Evolutionary conservation across 1,284 basidiomycete species (phyloP), one percentile per base, ranked within the genome.

Genomic region (Ceratobasidium sp.): DNA sequence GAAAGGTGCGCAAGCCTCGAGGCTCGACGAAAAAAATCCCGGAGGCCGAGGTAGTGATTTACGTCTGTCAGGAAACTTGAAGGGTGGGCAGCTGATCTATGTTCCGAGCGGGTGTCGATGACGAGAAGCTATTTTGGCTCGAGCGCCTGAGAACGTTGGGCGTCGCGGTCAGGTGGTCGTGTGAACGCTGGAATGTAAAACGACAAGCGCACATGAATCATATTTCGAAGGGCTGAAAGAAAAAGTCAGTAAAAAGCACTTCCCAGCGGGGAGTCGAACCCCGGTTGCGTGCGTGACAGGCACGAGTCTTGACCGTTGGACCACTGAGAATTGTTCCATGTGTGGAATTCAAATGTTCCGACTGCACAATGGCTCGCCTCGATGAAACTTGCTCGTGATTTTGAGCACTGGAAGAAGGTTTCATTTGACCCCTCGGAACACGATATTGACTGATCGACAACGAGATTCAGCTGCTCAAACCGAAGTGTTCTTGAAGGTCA

Each of bases 271-370:
- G n/a, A n/a, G n/a, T n/a, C n/a, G n/a, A n/a, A n/a, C n/a, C n/a
- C n/a, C n/a, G n/a, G n/a, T n/a, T n/a, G n/a, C n/a, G n/a, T n/a
- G n/a, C n/a, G n/a, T n/a, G n/a, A n/a, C n/a, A n/a, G n/a, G n/a
- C n/a, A n/a, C n/a, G n/a, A n/a, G n/a, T n/a, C n/a, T n/a, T n/a
- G n/a, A n/a, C n/a, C n/a, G n/a, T n/a, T n/a, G n/a, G n/a, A n/a
- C n/a, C n/a, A n/a, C n/a, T 71, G 66, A 71, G 66, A 71, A 71
- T 54, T 66, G 53, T 31, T 31, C 13, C 34, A 22, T 53, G 2
- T 8, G 8, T 22, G 8, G n/a, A 8, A 19, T 27, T 53, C 19
- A 24, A 27, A 49, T 4, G n/a, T 19, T n/a, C 13, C 8, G 51
- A 53, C 22, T 11, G n/a, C n/a, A 53, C 2, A 14, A 53, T 27